Evolutionary conservation across 1,284 basidiomycete genomes (phyloP), one percentile per base, ranked within the genome.

Genomic region (Fomitopsis palustris): DNA sequence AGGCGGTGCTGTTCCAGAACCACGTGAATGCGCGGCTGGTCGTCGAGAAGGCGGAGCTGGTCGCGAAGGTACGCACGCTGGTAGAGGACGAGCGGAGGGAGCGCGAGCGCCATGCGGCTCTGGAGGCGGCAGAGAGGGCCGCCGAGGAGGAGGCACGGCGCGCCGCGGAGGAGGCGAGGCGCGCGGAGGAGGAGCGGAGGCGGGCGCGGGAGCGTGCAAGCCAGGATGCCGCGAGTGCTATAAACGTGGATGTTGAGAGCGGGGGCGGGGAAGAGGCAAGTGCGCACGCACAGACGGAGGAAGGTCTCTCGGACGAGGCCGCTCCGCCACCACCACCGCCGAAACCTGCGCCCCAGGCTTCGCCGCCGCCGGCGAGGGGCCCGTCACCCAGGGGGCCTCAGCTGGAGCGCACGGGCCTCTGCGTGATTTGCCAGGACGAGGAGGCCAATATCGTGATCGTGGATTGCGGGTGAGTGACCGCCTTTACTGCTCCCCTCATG

Each of bases 401-500:
- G 41, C 71, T 82, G 5, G 91, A 93, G 60, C 81, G 88, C 21
- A 81, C 79, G 14, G 93, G 93, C 0, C 73, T 94, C 2, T 96
- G 93, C 70, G 90, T 95, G 0, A 84, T 95, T 17, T 96, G 93
- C 70, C 92, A 95, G 70, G 93, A 95, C 65, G 90, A 94, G 58
- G 93, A 95, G 65, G 93, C 93, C 0, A 93, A 90, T 63, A 90
- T 96, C 56, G 93, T 92, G 1, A 87, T 94, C 54, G 90, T 95
- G n/a, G 93, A 96, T 73, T 96, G 93, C 82, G 93, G 93, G 88
- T 92, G 70, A 53, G 87, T 81, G 2, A 37, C 16, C 16, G 35
- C 35, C 12, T 37, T 9, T 27, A 16, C 21, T 16, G 8, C 25
- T 49, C 31, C 19, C 54, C 51, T 19, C 19, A 43, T 27, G 43